phyloP scores from a whole-genome alignment of 1,284 basidiomycete genomes.

The Paramarasmius palmivorus region DNA sequence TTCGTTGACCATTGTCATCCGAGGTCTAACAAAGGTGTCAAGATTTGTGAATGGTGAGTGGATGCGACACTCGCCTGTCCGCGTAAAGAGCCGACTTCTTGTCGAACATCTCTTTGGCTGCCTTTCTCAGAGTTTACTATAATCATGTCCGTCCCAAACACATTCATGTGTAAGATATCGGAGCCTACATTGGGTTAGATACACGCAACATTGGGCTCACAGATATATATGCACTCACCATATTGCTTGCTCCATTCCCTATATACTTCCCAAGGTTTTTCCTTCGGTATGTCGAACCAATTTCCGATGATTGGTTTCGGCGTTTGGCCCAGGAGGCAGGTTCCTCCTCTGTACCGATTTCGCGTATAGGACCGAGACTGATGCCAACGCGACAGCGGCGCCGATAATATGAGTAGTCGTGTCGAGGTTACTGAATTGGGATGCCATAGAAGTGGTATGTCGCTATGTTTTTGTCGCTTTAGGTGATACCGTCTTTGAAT shows the following conservation, averaged over 20 bases:
- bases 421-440: neutral
- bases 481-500: too few species aligned
- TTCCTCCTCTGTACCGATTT: neutral
- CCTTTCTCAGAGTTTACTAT: constrained; percentile 24
- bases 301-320: constrained; percentile 21
- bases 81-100: constrained; percentile 26
- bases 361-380: neutral
- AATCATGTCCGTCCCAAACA: constrained; percentile 23
- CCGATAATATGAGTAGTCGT: neutral
- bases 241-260: constrained; percentile 20
- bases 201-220: neutral
- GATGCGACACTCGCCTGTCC: constrained; percentile 22
- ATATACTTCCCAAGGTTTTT: constrained; percentile 20
- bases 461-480: too few species aligned
- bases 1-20: constrained; percentile 26
- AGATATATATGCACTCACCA: constrained; percentile 7
- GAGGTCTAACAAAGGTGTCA: constrained; percentile 13
- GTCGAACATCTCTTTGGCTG: constrained; percentile 23
- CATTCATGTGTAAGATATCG: constrained; percentile 29
- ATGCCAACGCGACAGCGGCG: neutral
- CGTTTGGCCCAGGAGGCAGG: constrained; percentile 16
- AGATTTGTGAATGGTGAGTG: neutral
- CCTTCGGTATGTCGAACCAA: constrained; percentile 16
- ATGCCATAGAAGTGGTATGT: too few species aligned
- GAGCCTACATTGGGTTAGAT: constrained; percentile 15